These are phyloP conservation scores for Candida mesenterica DNA, from an alignment of 1,139 yeast species.

Conservation along the genomic window DNA sequence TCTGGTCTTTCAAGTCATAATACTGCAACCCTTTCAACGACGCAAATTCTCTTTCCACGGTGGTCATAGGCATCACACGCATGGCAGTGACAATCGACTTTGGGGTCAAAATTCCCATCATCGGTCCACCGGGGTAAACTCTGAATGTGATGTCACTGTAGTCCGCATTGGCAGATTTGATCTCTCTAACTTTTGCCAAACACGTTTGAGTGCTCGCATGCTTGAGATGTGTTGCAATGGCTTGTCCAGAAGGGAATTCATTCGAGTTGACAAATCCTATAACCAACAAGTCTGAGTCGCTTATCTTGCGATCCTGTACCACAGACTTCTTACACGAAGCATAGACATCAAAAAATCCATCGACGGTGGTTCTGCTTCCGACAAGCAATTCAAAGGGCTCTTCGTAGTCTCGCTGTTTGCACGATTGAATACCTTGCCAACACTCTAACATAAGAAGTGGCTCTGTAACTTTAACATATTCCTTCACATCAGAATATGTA, in stretches of 20 bases:
- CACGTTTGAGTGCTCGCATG: constrained; percentile 44
- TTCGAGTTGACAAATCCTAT: constrained; percentile 47
- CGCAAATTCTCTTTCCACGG: constrained; percentile 89
- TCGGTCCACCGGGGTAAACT: constrained; percentile 50
- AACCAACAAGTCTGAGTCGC: constrained; percentile 79
- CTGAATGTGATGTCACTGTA: constrained; percentile 73
- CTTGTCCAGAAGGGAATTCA: constrained; percentile 15
- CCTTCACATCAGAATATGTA: constrained; percentile 53
- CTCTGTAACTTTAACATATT: constrained; percentile 66
- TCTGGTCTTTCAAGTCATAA: constrained; percentile 67
- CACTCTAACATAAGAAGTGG: constrained; percentile 86
- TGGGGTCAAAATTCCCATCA: constrained; percentile 60
- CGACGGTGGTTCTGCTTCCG: constrained; percentile 81
- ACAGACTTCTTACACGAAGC: constrained; percentile 63
- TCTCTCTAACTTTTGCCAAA: constrained; percentile 74
- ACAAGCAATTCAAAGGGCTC: constrained; percentile 65
- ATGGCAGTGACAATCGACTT: constrained; percentile 63
- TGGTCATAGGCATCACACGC: constrained; percentile 80
- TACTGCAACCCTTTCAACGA: constrained; percentile 79
- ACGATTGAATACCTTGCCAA: constrained; percentile 85
- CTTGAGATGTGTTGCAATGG: constrained; percentile 26
- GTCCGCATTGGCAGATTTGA: constrained; percentile 64
- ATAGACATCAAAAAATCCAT: constrained; percentile 84
- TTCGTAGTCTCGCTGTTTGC: constrained; percentile 63
- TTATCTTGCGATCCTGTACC: constrained; percentile 51